phyloP scores from a whole-genome alignment of 345 rosid species.

The Lepidium africanum region DNA sequence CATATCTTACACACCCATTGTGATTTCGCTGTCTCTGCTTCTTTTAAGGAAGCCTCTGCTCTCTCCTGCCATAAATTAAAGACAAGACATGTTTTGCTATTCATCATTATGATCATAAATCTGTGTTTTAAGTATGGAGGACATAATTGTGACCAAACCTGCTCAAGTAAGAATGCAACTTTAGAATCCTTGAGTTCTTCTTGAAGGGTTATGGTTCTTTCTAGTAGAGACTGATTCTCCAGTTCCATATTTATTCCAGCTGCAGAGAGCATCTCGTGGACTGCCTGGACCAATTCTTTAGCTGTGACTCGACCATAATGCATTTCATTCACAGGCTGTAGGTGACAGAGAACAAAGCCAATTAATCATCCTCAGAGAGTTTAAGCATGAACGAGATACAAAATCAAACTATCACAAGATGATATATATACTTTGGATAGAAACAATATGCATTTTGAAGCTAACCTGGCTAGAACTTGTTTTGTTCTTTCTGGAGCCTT shows the following conservation, averaged over 20 bases:
- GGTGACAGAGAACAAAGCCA: constrained; percentile 9
- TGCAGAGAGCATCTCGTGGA: constrained; percentile 88
- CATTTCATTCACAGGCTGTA: constrained; percentile 49
- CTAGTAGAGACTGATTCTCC: constrained; percentile 74
- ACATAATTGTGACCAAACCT: constrained; percentile 42
- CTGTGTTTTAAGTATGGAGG: neutral
- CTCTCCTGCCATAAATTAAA: constrained; percentile 44
- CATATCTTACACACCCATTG: constrained; percentile 88
- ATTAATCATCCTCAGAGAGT: neutral
- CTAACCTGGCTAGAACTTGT: constrained; percentile 60
- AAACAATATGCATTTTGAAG: neutral
- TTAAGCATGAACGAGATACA: neutral
- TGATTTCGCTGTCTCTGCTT: constrained; percentile 79
- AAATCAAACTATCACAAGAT: neutral
- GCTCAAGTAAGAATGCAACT: constrained; percentile 71
- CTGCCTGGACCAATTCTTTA: constrained; percentile 78
- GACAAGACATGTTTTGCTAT: neutral
- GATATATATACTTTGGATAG: no score
- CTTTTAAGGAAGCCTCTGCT: constrained; percentile 59
- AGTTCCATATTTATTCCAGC: constrained; percentile 78
- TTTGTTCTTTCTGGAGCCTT: constrained; percentile 45
- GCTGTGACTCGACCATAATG: constrained; percentile 78
- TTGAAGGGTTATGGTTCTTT: constrained; percentile 62
- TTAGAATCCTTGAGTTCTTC: constrained; percentile 72
- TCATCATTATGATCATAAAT: neutral